Evolutionary conservation across 106 monocot genomes (phyloP), one percentile per base, ranked within the genome.

Genomic region (Dactylorhiza incarnata): DNA sequence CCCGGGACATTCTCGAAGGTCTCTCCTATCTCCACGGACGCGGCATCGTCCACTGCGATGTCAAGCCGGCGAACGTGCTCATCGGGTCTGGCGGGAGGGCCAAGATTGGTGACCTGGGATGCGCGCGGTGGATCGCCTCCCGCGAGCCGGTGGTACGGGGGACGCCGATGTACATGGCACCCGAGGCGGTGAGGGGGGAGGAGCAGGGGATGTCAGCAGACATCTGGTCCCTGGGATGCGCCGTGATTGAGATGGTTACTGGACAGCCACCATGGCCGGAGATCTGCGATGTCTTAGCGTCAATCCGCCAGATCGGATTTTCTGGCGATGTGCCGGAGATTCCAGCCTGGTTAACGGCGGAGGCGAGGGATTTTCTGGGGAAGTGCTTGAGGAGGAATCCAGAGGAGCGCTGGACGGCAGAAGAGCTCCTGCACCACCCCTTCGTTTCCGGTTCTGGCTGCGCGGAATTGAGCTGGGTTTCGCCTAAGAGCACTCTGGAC

Each of bases 401-500:
- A 1, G 43, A 46, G 7, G 74, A 87, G 77, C 67, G 92, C 58
- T 85, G 89, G 87, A 81, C 87, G 50, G 86, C 84, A 6, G 87
- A 83, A 29, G 16, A 85, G 67, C 78, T 92, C 47, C 82, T 92
- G 7, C 44, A 19, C 13, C 92, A 92, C 56, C 89, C 92, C 0
- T 92, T 89, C 78, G 43, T 86, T 17, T 54, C 62, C 3, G 48
- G 2, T 49, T 71, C 55, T 43, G 6, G 15, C 68, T 3, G 23
- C 7, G 11, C 16, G 3, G 45, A 59, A 45, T 16, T 23, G 13
- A 49, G 55, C 43, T 75, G 81, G 84, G 71, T 81, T 9, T 90
- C 93, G n/a, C 93, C 93, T 0, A 93, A 89, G 76, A 90, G 90
- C 68, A 80, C 76, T 24, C 82, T 93, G 10, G 93, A 93, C 71